Percentiles rank a stretch among this genome's conserved stretches.
phyloP scores from a whole-genome alignment of 257 asterid species.

The Ballota nigra region DNA sequence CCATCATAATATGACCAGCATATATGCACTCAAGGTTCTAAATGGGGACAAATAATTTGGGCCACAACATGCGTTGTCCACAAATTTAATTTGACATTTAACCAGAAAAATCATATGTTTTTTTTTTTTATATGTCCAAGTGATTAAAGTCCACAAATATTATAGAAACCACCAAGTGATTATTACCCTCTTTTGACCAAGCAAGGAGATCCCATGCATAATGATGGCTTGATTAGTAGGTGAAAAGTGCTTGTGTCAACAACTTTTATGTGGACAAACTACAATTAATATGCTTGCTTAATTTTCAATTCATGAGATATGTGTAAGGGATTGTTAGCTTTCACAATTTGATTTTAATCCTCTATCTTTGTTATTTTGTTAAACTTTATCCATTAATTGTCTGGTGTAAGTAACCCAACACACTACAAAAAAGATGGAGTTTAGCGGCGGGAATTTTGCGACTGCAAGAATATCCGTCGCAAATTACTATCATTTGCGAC shows the following conservation, averaged over 20 bases:
- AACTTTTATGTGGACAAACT: background rate
- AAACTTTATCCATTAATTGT: too few relatives aligned
- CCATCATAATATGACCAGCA: background rate
- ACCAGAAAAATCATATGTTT: background rate
- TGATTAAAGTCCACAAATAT: background rate
- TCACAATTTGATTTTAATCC: too few relatives aligned
- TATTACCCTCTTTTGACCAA: slow-evolving; percentile 4
- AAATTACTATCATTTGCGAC: too few relatives aligned
- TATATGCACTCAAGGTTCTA: background rate
- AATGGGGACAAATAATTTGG: slow-evolving; percentile 6
- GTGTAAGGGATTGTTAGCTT: too few relatives aligned
- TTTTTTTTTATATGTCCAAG: too few relatives aligned
- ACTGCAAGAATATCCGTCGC: too few relatives aligned
- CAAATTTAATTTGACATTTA: background rate
- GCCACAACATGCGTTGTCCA: slow-evolving; percentile 11
- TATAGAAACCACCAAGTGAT: slow-evolving; percentile 1
- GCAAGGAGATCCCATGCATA: background rate
- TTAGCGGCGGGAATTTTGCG: too few relatives aligned
- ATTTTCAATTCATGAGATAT: background rate
- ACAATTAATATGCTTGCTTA: background rate
- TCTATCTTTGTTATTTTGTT: too few relatives aligned
- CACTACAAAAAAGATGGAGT: too few relatives aligned
- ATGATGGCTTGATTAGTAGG: slow-evolving; percentile 23
- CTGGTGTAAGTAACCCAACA: too few relatives aligned
- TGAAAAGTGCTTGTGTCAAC: background rate